Evolutionary conservation across 306 rosid species (phyloP), one percentile per base, ranked within the genome.

Genomic region (Cajanus cajan): DNA sequence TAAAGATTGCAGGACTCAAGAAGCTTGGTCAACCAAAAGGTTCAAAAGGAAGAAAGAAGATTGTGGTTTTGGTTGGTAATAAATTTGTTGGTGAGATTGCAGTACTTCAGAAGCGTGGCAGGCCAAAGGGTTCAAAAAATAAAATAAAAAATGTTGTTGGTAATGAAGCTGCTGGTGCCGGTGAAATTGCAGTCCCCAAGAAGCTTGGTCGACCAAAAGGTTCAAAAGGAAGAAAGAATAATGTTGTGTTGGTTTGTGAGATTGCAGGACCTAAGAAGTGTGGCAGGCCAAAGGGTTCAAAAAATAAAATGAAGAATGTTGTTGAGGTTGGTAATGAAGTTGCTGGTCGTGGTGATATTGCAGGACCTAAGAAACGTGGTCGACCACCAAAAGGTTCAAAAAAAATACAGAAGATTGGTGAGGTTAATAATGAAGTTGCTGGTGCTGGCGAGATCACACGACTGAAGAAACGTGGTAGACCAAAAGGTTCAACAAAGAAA

Each of bases 181-280:
- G 28, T 54, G 61, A 54, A 31, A 21, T 54, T 8, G 6, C 62
- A 21, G n/a, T 1, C 31, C 55, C 51, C 24, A 44, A 6, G 54
- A 54, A 80, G 74, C 73, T 33, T 69, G 79, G 69, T 25, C 54
- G 61, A n/a, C 78, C 89, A 45, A 85, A 83, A 82, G 85, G 85
- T 62, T 76, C 89, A 57, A 63, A 70, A 44, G 63, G 18, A 25
- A 84, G 82, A 76, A 43, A 52, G 59, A 61, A 19, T 18, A 37
- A 0, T 54, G n/a, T 44, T 36, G 68, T 39, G 21, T 25, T 51
- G n/a, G 74, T 62, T 51, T 68, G 43, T 40, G 65, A 48, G 73
- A 22, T 55, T 21, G 34, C 37, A 33, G 40, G 6, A 50, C 71
- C 47, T 11, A 62, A 45, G 37, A 75, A 62, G 48, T 37, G 8